These are phyloP conservation scores for Neonectria coccinea DNA, from an alignment of 2,329 filamentous ascomycete genomes.

Conservation along the genomic window DNA sequence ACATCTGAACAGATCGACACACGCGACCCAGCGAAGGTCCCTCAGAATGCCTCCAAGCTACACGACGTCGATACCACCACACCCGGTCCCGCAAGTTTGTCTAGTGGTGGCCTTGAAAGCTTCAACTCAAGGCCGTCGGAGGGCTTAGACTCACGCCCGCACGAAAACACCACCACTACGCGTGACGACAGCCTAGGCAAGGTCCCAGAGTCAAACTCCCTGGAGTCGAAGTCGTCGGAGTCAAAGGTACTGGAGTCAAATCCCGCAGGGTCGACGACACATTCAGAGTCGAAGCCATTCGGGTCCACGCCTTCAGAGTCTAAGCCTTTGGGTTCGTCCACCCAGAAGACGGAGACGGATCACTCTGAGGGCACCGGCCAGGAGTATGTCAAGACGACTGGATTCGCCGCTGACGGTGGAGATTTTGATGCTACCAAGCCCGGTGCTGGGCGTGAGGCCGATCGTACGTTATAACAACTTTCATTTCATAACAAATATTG, in stretches of 20 bases:
- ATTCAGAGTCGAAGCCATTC: slow-evolving; percentile 16
- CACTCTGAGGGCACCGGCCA: slow-evolving; percentile 62
- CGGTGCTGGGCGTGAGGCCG: slow-evolving; percentile 74
- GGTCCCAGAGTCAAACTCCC: neutral
- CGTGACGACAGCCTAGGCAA: neutral
- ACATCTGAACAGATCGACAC: slow-evolving; percentile 54
- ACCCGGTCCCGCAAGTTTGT: slow-evolving; percentile 47
- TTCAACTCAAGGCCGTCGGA: slow-evolving; percentile 46
- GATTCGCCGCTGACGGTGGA: slow-evolving; percentile 72
- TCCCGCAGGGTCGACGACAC: slow-evolving; percentile 2
- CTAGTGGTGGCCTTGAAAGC: slow-evolving; percentile 43
- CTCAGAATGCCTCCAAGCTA: slow-evolving; percentile 49
- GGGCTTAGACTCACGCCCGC: slow-evolving; percentile 58
- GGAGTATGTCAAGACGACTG: slow-evolving; percentile 67
- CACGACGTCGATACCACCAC: slow-evolving; percentile 46
- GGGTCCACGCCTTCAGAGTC: slow-evolving; percentile 15
- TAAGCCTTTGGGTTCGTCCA: slow-evolving; percentile 13
- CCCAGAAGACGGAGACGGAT: slow-evolving; percentile 27
- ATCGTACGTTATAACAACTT: slow-evolving; percentile 61
- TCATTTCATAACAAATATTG: too few species aligned
- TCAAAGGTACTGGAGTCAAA: neutral
- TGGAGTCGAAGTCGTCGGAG: neutral
- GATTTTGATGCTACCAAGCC: slow-evolving; percentile 74
- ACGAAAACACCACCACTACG: slow-evolving; percentile 52
- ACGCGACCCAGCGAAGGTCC: slow-evolving; percentile 52